Evolutionary conservation across 169 alveolate species (phyloP), one percentile per base, ranked within the genome.

Genomic region (Eimeria brunetti): DNA sequence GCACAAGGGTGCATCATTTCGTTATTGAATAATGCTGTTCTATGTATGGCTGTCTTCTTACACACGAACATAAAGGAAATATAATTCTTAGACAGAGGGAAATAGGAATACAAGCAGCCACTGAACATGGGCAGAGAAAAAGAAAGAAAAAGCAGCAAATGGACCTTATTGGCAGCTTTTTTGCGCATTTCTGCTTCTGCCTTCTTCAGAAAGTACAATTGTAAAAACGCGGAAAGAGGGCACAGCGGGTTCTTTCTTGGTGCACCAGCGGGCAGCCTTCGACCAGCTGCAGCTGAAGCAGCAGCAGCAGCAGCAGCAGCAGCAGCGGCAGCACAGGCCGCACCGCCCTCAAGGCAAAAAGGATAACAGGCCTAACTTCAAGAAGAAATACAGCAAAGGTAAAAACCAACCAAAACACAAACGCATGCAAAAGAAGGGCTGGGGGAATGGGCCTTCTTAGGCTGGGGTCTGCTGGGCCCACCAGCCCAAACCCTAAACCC

Each of bases 231-330:
- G 56, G 41, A 44, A 38, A 20, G 90, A 58, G 14, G 24, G 91
- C 56, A 18, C 56, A 2, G 12, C 78, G 2, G 91, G 91, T 1
- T 62, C 91, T 44, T 83, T 83, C 75, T 7, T 83, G 71, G 91
- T 83, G 91, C 91, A 83, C 20, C 91, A 83, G 91, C 91, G 91
- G 30, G 76, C 75, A 51, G 91, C 91, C 49, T 83, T 83, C 56
- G 91, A 83, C 41, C 18, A 20, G 53, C 75, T 83, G 91, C 75
- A 83, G 76, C 75, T 56, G 91, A 30, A 83, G 91, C 46, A 53
- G 91, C 49, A 51, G 56, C 71, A 58, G 56, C 75, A 58, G 58
- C 88, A 6, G 85, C 38, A 67, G 5, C 78, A 56, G 64, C 64
- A 56, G 64, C 64, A 56, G 64, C 64, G 27, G 38, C 7, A 14